Base-by-base conservation (phyloP, 345 rosid genomes). In the Capsella bursapastoris region DNA sequence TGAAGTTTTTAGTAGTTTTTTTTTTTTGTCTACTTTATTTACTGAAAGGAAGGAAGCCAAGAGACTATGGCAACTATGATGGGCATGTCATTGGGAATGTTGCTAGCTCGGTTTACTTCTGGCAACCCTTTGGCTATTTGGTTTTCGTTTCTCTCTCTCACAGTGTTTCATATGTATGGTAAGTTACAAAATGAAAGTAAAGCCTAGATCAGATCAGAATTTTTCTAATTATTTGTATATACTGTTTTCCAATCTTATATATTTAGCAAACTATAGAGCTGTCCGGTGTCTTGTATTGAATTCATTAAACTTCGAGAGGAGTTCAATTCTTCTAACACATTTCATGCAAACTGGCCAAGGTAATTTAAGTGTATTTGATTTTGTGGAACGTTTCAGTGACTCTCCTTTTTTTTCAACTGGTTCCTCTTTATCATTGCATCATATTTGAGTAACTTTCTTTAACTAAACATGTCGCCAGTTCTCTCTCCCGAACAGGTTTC, bases 11-110 rank as follows among this genome's bases (percentile, higher is more conserved):
- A 61, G 38, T 38, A 13, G 14, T 44, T 37, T 52, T 8, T 18
- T 18, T 18, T 18, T 29, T 10, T 4, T 4, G 59, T 41, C 14
- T 41, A 13, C 38, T 75, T 60, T 28, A 57, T 56, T 4, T 59
- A 15, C 60, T 55, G 43, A 16, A 68, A 93, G 97, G 98, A 93
- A 80, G 98, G 97, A 77, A 93, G 96, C 80, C 98, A 93, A 75
- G 98, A 93, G 83, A 91, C 98, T 32, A 53, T 91, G 81, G 98
- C 96, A 49, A 91, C 98, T 38, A 91, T 93, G 97, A 71, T 85
- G 71, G 98, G 98, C 55, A 93, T 93, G 98, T 92, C 91, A 61
- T 12, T 89, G 8, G 98, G 98, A 70, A 93, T 93, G 98, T 83
- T 89, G 74, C 83, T 93, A 22, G 93, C 98, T 53, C 94, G 80